These are phyloP conservation scores for Annulohypoxylon bovei DNA, from an alignment of 495 filamentous ascomycete genomes.

Conservation along the genomic window DNA sequence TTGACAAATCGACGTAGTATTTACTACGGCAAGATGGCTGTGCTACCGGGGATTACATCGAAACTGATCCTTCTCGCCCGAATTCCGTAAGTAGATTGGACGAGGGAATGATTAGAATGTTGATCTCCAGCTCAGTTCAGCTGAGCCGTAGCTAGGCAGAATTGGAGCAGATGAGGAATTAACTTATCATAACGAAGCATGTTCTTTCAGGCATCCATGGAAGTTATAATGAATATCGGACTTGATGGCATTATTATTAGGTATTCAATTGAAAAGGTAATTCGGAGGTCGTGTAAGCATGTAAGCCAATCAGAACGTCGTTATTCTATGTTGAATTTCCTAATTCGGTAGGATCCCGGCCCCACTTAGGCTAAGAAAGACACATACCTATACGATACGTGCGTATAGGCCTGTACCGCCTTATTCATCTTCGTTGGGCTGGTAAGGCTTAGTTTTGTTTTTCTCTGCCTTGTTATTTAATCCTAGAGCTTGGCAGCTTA, in stretches of 20 bases:
- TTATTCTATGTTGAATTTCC: not conserved
- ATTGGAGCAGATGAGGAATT: not conserved
- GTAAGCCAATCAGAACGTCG: not conserved
- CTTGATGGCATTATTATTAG: not conserved
- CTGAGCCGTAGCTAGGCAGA: not conserved
- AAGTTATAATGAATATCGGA: not conserved
- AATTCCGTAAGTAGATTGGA: not conserved
- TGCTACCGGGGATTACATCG: not conserved
- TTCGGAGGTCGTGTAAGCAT: not conserved
- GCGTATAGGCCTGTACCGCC: not conserved
- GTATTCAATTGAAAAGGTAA: not conserved
- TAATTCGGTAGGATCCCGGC: not conserved
- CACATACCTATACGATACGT: not conserved
- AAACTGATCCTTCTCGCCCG: not conserved
- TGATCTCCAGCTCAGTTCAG: constrained; percentile 1
- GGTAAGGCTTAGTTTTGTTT: not conserved
- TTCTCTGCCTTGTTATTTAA: not conserved
- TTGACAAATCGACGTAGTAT: not conserved
- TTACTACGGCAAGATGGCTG: not conserved
- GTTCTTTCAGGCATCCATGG: not conserved
- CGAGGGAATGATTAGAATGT: not conserved
- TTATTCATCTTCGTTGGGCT: not conserved
- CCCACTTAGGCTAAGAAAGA: not conserved
- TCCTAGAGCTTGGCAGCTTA: not conserved
- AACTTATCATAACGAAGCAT: not conserved